Base-by-base conservation (phyloP, 1,284 basidiomycete genomes). In the Ceratorhiza oryzae-sativae region DNA sequence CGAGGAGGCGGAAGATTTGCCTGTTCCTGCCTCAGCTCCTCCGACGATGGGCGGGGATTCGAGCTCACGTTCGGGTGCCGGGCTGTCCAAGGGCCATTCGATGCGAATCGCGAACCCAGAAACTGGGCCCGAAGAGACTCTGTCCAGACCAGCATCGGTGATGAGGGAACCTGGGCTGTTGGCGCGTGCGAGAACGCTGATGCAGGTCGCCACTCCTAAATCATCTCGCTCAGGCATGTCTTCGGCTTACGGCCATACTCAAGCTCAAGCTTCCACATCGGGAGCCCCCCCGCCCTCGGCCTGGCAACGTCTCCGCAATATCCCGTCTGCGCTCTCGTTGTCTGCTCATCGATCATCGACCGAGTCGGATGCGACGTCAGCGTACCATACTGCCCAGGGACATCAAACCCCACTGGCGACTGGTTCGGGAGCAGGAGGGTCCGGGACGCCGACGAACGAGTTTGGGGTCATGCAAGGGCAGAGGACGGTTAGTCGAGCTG, bases 271-370 rank as follows among this genome's bases (percentile, higher is more conserved):
- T 12, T 13, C 55, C 32, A 36, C 36, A 39, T 9, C 23, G 30
- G 48, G 48, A 25, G 18, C 48, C 5, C 53, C 27, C 13, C 65
- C 65, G 10, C 65, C 65, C 34, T 70, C 65, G 6, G 65, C 65
- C 32, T 70, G 65, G 65, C 65, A 70, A 30, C 65, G 65, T 23
- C 65, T 70, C 30, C 53, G 25, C 2, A 53, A 53, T 15, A 58
- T 41, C 27, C 53, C 51, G 15, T 34, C 65, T 25, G 65, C 39
- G 12, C 48, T 27, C 39, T 36, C 53, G 1, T 32, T n/a, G 20
- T 34, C 65, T 32, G 39, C 20, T 5, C 27, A 30, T 46, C 30
- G 41, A 23, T 58, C 65, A 9, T 58, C 60, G 12, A 32, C 6
- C 41, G 65, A 70, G 15, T 62, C 60, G 8, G 41, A 62, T 25